Evolutionary conservation across 768 basidiomycete genomes (phyloP).

Genomic region (Nidularia pulvinata): DNA sequence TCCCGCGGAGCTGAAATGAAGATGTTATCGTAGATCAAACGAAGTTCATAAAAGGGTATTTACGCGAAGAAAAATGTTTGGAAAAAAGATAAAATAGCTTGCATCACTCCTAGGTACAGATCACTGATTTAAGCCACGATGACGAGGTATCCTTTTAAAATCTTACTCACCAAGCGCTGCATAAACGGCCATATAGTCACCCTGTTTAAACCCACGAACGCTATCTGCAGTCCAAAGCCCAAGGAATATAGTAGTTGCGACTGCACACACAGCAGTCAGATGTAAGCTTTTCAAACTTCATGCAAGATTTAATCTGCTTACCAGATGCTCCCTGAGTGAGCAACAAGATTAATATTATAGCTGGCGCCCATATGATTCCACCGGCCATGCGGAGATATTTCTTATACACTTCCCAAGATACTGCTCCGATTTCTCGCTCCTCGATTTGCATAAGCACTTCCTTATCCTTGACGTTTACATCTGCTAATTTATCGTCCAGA

Average conservation of each 20-base stretch:
- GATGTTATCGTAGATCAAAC: not conserved
- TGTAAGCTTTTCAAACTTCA: not conserved
- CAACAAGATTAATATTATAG: constrained; percentile 36
- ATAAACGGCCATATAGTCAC: constrained; percentile 69
- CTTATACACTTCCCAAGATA: constrained; percentile 46
- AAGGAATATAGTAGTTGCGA: constrained; percentile 67
- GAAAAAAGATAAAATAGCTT: constrained; percentile 50
- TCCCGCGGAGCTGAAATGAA: constrained; percentile 25
- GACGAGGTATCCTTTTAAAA: too few relatives aligned
- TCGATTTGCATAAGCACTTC: constrained; percentile 50
- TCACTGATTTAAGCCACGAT: too few relatives aligned
- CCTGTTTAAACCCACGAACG: constrained; percentile 56
- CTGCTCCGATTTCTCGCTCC: constrained; percentile 56
- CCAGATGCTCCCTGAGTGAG: constrained; percentile 47
- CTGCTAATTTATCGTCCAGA: not conserved
- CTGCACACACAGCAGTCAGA: constrained; percentile 19
- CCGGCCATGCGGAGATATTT: constrained; percentile 50
- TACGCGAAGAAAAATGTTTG: constrained; percentile 51
- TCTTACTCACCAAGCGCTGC: constrained; percentile 33
- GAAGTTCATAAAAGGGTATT: not conserved
- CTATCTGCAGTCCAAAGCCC: constrained; percentile 69
- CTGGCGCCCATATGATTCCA: constrained; percentile 41
- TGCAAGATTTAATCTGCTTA: constrained; percentile 8
- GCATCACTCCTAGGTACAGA: constrained; percentile 33
- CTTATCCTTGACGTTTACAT: constrained; percentile 17